Conservation (phyloP, 768 basidiomycete genomes). For the Phaffia australis region DNA sequence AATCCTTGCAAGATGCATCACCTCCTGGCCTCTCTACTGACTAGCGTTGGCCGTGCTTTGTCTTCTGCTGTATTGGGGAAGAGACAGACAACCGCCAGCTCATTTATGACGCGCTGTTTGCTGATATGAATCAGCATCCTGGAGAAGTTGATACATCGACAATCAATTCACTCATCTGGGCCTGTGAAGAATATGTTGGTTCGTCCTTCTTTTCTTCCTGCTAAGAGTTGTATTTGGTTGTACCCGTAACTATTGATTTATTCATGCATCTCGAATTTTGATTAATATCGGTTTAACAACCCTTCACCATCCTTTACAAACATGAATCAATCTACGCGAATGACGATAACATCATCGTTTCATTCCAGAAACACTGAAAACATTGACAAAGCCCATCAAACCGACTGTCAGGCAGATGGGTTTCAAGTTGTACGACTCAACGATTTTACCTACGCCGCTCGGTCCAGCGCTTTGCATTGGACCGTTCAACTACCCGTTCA, state of each 20-base stretch:
- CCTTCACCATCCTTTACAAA: too few species aligned
- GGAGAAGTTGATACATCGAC: constrained; percentile 31
- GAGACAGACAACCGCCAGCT: constrained; percentile 34
- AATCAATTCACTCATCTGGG: constrained; percentile 26
- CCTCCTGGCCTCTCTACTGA: neutral
- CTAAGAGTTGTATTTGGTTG: too few species aligned
- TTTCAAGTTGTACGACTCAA: constrained; percentile 4
- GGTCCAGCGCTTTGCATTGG: constrained; percentile 32
- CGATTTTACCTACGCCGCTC: neutral
- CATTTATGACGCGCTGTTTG: constrained; percentile 31
- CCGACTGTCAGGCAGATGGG: neutral
- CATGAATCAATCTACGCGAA: too few species aligned
- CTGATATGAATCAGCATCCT: constrained; percentile 33
- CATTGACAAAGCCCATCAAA: neutral
- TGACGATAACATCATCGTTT: too few species aligned
- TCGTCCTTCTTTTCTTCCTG: too few species aligned
- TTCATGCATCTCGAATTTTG: too few species aligned
- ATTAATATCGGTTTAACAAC: too few species aligned
- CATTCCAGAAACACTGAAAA: neutral
- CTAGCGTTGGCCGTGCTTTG: neutral
- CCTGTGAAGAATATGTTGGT: neutral
- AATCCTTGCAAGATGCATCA: neutral
- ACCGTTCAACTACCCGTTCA: constrained; percentile 28
- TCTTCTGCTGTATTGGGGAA: neutral
- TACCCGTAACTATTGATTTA: too few species aligned